phyloP scores from a whole-genome alignment of 306 rosid genomes.

The Corylus heterophylla region DNA sequence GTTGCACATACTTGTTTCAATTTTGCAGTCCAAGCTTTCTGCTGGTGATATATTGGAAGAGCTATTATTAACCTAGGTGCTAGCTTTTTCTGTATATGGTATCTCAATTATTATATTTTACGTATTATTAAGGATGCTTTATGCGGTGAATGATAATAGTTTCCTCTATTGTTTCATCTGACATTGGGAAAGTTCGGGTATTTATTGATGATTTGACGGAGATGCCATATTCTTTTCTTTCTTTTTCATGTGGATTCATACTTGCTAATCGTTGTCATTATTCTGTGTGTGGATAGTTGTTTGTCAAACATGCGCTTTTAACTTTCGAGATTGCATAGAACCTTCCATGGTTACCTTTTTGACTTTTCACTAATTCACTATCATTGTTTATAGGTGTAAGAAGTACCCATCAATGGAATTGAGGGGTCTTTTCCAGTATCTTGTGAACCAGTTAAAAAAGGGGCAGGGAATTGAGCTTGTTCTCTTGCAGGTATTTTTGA shows the following conservation, averaged over 20 bases:
- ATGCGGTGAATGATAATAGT: background rate
- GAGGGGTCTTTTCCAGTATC: conserved; percentile 98
- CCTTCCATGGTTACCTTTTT: background rate
- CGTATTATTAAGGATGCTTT: background rate
- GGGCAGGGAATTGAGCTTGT: conserved; percentile 96
- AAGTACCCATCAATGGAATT: conserved; percentile 99
- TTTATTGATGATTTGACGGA: background rate
- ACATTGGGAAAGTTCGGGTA: background rate
- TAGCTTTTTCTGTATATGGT: background rate
- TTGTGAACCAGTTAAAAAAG: conserved; percentile 90
- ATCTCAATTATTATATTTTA: background rate
- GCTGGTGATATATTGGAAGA: background rate
- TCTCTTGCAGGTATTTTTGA: conserved; percentile 72
- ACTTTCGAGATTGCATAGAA: background rate
- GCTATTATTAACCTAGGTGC: background rate
- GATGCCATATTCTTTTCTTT: background rate
- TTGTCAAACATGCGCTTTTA: background rate
- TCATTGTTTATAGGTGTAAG: conserved; percentile 67
- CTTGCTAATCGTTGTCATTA: background rate
- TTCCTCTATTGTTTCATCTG: background rate
- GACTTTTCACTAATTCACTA: background rate
- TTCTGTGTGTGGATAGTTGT: background rate
- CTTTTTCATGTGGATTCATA: background rate
- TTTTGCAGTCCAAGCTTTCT: background rate
- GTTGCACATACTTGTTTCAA: background rate